These are phyloP conservation scores for Dryadomyces quercivorus DNA, from an alignment of 2,329 filamentous ascomycete genomes.

Conservation along the genomic window DNA sequence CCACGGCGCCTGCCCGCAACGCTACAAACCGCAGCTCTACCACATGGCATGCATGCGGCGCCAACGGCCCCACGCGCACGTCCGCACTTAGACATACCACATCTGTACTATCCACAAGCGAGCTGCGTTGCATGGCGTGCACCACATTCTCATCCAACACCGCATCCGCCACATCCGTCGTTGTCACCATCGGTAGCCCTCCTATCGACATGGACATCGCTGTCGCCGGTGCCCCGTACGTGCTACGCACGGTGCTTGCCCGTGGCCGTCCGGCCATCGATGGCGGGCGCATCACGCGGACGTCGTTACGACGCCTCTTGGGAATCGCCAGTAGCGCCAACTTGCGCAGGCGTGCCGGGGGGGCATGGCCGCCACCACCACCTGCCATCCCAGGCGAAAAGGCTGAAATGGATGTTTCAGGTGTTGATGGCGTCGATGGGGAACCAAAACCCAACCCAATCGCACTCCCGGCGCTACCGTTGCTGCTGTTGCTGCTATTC, in stretches of 20 bases:
- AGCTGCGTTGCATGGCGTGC: constrained; percentile 57
- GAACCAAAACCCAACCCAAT: background rate
- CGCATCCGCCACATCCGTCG: constrained; percentile 41
- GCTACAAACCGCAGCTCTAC: constrained; percentile 62
- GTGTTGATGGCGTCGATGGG: background rate
- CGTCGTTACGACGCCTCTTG: constrained; percentile 47
- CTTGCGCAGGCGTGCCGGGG: constrained; percentile 39
- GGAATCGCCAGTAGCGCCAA: constrained; percentile 58
- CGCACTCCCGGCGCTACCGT: background rate
- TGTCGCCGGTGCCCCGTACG: no score
- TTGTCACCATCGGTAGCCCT: background rate
- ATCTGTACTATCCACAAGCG: constrained; percentile 50
- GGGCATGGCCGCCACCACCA: constrained; percentile 13
- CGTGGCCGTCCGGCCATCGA: constrained; percentile 30
- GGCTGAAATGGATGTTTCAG: background rate
- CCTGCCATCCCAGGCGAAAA: no score
- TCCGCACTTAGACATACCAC: constrained; percentile 63
- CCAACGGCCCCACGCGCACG: constrained; percentile 58
- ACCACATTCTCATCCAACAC: constrained; percentile 61
- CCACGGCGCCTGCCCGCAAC: constrained; percentile 51
- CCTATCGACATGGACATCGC: background rate
- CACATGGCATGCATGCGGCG: constrained; percentile 61
- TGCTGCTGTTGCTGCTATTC: background rate
- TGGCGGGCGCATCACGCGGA: constrained; percentile 37
- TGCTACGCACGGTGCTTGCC: background rate